These are phyloP conservation scores for Phytophthora palmivora DNA, from an alignment of 352 stramenopile species.

Conservation along the genomic window DNA sequence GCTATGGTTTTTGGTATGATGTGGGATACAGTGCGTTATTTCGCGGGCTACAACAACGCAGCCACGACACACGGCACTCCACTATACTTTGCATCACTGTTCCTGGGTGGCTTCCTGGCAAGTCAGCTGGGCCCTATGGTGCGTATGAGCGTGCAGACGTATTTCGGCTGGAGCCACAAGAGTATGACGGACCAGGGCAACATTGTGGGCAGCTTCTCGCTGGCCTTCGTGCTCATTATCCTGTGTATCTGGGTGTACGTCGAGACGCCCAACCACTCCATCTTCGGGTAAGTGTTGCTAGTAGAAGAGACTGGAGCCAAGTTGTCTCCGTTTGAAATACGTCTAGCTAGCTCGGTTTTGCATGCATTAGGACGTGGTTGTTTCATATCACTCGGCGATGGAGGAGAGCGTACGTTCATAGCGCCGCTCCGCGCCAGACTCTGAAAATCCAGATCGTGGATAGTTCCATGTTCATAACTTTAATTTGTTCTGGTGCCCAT, in stretches of 20 bases:
- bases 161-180: constrained; percentile 84
- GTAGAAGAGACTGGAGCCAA: constrained; percentile 18
- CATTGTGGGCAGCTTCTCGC: constrained; percentile 73
- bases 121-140: constrained; percentile 73
- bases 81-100: constrained; percentile 69
- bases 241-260: constrained; percentile 85
- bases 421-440: constrained; percentile 23
- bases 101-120: constrained; percentile 65
- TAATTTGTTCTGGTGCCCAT: neutral
- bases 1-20: constrained; percentile 70
- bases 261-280: constrained; percentile 62
- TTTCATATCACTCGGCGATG: constrained; percentile 31
- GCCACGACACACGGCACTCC: constrained; percentile 68
- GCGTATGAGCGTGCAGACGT: constrained; percentile 76
- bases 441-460: constrained; percentile 37
- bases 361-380: constrained; percentile 41
- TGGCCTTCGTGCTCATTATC: constrained; percentile 71
- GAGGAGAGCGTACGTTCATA: constrained; percentile 19
- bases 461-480: constrained; percentile 19
- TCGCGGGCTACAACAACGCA: constrained; percentile 75
- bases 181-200: constrained; percentile 79
- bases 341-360: constrained; percentile 37
- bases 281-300: constrained; percentile 43
- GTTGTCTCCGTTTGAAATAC: constrained; percentile 27
- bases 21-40: constrained; percentile 71